Evolutionary conservation across 805 yeast genomes (phyloP).

Genomic region (Saturnispora silvae): DNA sequence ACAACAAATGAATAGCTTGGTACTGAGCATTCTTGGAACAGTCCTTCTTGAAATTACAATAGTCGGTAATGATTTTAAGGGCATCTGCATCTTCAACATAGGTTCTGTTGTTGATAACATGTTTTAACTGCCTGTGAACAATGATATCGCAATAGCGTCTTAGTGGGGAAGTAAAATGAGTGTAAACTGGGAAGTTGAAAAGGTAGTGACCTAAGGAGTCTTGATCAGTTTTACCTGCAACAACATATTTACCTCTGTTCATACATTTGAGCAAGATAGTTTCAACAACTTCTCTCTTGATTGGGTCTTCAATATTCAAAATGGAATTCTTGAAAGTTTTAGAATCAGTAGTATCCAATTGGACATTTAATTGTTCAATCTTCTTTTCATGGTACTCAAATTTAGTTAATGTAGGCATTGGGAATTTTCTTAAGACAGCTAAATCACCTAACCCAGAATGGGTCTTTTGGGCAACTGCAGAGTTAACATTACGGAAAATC

Average conservation of each 20-base stretch:
- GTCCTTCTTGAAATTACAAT: slow-evolving; percentile 91
- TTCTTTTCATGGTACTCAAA: slow-evolving; percentile 70
- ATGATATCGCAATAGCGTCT: slow-evolving; percentile 86
- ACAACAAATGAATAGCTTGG: slow-evolving; percentile 79
- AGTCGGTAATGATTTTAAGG: slow-evolving; percentile 74
- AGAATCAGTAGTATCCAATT: slow-evolving; percentile 65
- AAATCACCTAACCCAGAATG: slow-evolving; percentile 68
- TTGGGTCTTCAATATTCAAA: slow-evolving; percentile 48
- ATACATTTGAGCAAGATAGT: slow-evolving; percentile 71
- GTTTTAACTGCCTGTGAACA: slow-evolving; percentile 84
- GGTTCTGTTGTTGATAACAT: slow-evolving; percentile 40
- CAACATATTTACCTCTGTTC: slow-evolving; percentile 75
- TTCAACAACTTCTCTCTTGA: slow-evolving; percentile 63
- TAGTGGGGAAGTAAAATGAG: slow-evolving; percentile 89
- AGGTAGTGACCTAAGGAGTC: slow-evolving; percentile 72
- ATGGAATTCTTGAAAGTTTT: slow-evolving; percentile 65
- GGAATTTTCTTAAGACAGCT: slow-evolving; percentile 80
- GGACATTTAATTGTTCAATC: slow-evolving; percentile 53
- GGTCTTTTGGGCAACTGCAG: slow-evolving; percentile 72
- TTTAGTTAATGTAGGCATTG: slow-evolving; percentile 72
- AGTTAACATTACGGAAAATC: slow-evolving; percentile 68
- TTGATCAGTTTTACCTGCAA: slow-evolving; percentile 80
- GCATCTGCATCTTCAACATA: slow-evolving; percentile 50
- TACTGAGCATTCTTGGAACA: slow-evolving; percentile 90
- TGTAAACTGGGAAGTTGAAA: slow-evolving; percentile 73